Conservation (phyloP, 768 basidiomycete species). For the Termitomyces sp. region DNA sequence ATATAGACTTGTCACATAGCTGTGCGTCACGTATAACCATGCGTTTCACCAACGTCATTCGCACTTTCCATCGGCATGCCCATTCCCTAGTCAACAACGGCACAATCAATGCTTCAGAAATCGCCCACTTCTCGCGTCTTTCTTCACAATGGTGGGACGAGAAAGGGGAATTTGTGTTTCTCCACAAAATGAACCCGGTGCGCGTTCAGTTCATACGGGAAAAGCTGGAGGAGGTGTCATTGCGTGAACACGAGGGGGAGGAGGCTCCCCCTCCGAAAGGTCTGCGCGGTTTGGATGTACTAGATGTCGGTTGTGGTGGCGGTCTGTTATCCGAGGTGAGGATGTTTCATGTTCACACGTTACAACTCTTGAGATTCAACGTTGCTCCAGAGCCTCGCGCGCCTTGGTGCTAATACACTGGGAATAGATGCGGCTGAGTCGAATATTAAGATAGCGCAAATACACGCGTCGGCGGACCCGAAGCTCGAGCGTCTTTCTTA, state of each 20-base stretch:
- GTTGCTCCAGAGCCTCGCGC: slow-evolving; percentile 63
- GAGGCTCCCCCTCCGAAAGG: slow-evolving; percentile 27
- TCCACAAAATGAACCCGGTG: slow-evolving; percentile 95
- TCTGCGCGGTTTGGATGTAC: slow-evolving; percentile 62
- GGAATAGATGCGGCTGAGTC: slow-evolving; percentile 90
- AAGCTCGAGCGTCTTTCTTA: slow-evolving; percentile 49
- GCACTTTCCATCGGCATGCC: slow-evolving; percentile 10
- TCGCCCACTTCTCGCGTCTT: slow-evolving; percentile 77
- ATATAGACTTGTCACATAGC: background rate
- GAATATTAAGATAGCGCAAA: slow-evolving; percentile 80
- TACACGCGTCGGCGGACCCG: slow-evolving; percentile 80
- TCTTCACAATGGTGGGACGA: slow-evolving; percentile 91
- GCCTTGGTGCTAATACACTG: slow-evolving; percentile 81
- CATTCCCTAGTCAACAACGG: slow-evolving; percentile 8
- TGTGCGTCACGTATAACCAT: slow-evolving; percentile 3
- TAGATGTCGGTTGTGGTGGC: slow-evolving; percentile 96
- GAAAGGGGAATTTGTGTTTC: slow-evolving; percentile 77
- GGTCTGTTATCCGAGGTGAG: slow-evolving; percentile 86
- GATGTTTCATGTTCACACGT: background rate
- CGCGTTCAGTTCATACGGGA: slow-evolving; percentile 79
- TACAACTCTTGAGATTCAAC: background rate
- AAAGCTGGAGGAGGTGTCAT: slow-evolving; percentile 61
- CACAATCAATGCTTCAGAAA: slow-evolving; percentile 66
- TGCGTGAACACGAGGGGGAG: slow-evolving; percentile 43
- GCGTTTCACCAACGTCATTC: slow-evolving; percentile 13